Evolutionary conservation across 2,329 filamentous ascomycete genomes (phyloP).

Genomic region (Meredithiella fracta): DNA sequence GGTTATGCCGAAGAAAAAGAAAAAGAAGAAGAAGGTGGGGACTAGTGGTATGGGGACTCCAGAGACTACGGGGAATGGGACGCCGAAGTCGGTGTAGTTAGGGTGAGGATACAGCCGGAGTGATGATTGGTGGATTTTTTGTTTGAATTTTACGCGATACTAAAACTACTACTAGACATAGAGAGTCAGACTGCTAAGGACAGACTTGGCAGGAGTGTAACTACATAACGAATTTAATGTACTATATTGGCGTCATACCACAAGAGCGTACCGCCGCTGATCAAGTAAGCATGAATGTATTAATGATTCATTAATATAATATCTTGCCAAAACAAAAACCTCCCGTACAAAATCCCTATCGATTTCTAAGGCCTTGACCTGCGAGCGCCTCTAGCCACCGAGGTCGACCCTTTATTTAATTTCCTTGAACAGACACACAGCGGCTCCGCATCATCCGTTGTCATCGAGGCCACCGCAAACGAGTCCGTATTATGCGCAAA

Average conservation of each 20-base stretch:
- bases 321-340: background rate
- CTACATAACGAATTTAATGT: conserved; percentile 4
- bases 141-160: background rate
- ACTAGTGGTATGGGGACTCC: conserved; percentile 21
- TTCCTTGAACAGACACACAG: conserved; percentile 53
- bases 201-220: background rate
- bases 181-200: too few relatives aligned
- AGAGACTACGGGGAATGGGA: conserved; percentile 31
- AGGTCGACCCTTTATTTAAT: conserved; percentile 41
- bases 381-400: conserved; percentile 37
- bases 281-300: background rate
- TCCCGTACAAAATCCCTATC: background rate
- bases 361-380: conserved; percentile 21
- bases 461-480: conserved; percentile 77
- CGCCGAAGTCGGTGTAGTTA: conserved; percentile 26
- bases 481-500: conserved; percentile 94
- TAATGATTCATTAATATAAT: background rate
- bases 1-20: conserved; percentile 56
- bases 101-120: conserved; percentile 19
- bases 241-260: background rate
- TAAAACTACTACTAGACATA: background rate
- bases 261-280: background rate
- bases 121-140: background rate
- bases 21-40: conserved; percentile 46
- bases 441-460: conserved; percentile 56